Conservation (phyloP, 1,284 basidiomycete genomes). For the Pholiota adiposa region DNA sequence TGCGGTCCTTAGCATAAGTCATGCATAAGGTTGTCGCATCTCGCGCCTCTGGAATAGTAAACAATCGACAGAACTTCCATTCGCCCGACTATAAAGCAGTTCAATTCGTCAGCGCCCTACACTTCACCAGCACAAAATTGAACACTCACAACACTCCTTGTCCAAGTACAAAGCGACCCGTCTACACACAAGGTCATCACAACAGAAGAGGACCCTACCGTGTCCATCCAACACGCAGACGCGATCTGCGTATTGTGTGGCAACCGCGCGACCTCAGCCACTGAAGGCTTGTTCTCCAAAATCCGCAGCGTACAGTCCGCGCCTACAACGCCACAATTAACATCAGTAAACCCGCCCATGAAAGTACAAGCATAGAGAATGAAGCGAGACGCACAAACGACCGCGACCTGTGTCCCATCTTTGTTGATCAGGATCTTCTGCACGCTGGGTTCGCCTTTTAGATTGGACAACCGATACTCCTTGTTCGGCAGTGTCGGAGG, state of each 20-base stretch:
- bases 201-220: constrained; percentile 51
- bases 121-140: background rate
- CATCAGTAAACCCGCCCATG: background rate
- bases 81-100: constrained; percentile 22
- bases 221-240: constrained; percentile 60
- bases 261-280: constrained; percentile 47
- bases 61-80: constrained; percentile 61
- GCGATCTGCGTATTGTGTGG: constrained; percentile 44
- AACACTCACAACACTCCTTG: constrained; percentile 42
- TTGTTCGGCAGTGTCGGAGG: constrained; percentile 26
- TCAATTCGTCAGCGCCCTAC: background rate
- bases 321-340: constrained; percentile 41
- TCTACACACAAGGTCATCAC: constrained; percentile 58
- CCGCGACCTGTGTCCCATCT: constrained; percentile 52
- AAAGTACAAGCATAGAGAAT: background rate
- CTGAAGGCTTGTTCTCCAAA: constrained; percentile 44
- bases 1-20: constrained; percentile 56
- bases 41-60: constrained; percentile 48
- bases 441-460: constrained; percentile 45
- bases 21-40: constrained; percentile 49
- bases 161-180: constrained; percentile 64
- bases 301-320: constrained; percentile 62
- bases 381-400: constrained; percentile 50
- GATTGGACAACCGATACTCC: constrained; percentile 36
- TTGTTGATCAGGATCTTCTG: constrained; percentile 47